Evolutionary conservation across 345 rosid species (phyloP).

Genomic region (Zanthoxylum bungeanum): DNA sequence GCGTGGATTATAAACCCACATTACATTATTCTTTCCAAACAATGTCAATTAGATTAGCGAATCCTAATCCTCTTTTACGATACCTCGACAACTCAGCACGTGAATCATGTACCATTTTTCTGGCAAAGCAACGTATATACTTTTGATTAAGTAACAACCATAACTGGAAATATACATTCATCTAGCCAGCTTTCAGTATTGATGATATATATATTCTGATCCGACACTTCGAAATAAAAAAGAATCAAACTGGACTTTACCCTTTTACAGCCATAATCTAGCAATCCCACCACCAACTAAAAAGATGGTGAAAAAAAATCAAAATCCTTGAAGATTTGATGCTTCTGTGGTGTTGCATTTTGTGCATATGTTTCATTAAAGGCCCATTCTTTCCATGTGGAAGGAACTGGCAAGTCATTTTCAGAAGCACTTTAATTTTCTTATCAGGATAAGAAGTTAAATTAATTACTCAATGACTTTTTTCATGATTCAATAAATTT

Average conservation of each 20-base stretch:
- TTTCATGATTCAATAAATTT: not conserved
- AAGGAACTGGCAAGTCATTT: not conserved
- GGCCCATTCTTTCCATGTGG: not conserved
- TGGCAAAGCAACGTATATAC: not conserved
- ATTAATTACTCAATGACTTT: conserved; percentile 3
- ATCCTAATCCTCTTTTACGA: too few species aligned
- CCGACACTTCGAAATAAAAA: not conserved
- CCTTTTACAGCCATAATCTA: not conserved
- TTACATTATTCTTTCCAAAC: too few species aligned
- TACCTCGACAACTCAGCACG: not conserved
- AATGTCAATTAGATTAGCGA: too few species aligned
- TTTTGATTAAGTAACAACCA: conserved; percentile 1
- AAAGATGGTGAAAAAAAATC: conserved; percentile 3
- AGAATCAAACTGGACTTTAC: not conserved
- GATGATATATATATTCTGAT: not conserved
- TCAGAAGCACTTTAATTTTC: not conserved
- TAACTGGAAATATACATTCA: not conserved
- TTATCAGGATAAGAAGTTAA: not conserved
- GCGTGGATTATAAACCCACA: too few species aligned
- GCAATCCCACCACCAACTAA: not conserved
- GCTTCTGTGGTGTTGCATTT: not conserved
- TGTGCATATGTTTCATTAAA: not conserved
- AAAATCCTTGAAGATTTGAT: not conserved
- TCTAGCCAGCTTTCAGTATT: not conserved
- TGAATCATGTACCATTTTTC: not conserved